Evolutionary conservation across 208 protist genomes (phyloP).

Genomic region (Kentomonas sorsogonicus): DNA sequence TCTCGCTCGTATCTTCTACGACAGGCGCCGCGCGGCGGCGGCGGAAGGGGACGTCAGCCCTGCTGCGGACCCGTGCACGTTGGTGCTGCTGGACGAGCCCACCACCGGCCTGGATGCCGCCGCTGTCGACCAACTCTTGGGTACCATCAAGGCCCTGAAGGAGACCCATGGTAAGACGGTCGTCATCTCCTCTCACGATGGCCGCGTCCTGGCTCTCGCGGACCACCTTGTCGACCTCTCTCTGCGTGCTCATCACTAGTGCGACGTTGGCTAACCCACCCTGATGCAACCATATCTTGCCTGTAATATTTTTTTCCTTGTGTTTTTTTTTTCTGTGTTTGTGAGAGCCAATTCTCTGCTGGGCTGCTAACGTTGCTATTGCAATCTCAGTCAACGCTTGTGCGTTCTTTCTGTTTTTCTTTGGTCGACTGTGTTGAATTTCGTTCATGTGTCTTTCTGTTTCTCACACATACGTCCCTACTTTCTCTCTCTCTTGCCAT

Average conservation of each 20-base stretch:
- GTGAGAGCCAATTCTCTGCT: too few species aligned
- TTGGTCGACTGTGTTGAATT: background rate
- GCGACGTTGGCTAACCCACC: background rate
- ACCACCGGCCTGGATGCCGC: conserved; percentile 60
- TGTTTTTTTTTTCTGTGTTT: conserved; percentile 11
- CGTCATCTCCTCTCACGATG: conserved; percentile 69
- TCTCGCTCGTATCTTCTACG: conserved; percentile 68
- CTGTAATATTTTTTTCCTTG: conserved; percentile 3
- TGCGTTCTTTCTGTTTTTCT: background rate
- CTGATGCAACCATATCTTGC: background rate
- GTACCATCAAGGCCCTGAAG: conserved; percentile 44
- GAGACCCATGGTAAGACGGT: conserved; percentile 64
- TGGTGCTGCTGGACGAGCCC: conserved; percentile 74
- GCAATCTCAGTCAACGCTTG: background rate
- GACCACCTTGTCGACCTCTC: conserved; percentile 50
- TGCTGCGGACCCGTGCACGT: conserved; percentile 23
- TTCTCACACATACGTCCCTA: background rate
- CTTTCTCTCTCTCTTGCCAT: background rate
- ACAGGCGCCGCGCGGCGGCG: too few species aligned
- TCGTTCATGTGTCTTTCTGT: background rate
- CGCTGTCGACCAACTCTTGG: conserved; percentile 39
- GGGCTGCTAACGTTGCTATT: too few species aligned
- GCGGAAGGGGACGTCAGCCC: too few species aligned
- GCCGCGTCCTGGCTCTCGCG: conserved; percentile 42
- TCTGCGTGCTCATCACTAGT: background rate